These are phyloP conservation scores for Rhinocladiella similis DNA, from an alignment of 2,329 filamentous ascomycete species.

Conservation along the genomic window DNA sequence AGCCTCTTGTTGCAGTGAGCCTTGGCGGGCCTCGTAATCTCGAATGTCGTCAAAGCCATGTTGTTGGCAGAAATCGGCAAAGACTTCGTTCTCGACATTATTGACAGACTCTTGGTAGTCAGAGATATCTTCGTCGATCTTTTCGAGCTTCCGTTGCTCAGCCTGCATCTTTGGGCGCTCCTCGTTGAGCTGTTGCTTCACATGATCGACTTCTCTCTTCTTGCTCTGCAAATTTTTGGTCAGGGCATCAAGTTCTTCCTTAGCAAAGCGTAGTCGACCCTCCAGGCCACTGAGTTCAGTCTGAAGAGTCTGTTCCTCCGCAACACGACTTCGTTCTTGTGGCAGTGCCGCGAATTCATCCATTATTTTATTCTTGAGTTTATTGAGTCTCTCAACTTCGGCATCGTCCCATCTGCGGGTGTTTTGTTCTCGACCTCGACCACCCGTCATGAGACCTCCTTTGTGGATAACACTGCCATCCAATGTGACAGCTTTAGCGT, in stretches of 20 bases:
- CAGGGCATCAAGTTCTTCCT: slow-evolving; percentile 74
- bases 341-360: slow-evolving; percentile 79
- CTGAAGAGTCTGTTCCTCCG: slow-evolving; percentile 77
- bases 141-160: slow-evolving; percentile 68
- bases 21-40: slow-evolving; percentile 90
- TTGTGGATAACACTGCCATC: slow-evolving; percentile 98
- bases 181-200: slow-evolving; percentile 71
- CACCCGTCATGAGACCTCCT: slow-evolving; percentile 93
- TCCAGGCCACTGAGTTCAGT: slow-evolving; percentile 79
- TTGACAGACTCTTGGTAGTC: slow-evolving; percentile 66
- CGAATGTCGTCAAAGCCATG: slow-evolving; percentile 88
- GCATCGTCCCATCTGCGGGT: slow-evolving; percentile 86
- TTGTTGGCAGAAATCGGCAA: slow-evolving; percentile 78
- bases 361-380: slow-evolving; percentile 71
- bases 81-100: slow-evolving; percentile 84
- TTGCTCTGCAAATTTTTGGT: slow-evolving; percentile 84
- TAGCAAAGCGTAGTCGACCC: slow-evolving; percentile 68
- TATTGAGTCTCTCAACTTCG: slow-evolving; percentile 81
- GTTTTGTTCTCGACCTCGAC: slow-evolving; percentile 73
- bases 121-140: slow-evolving; percentile 57
- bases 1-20: slow-evolving; percentile 86
- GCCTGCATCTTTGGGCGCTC: slow-evolving; percentile 76
- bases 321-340: slow-evolving; percentile 70
- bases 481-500: slow-evolving; percentile 90
- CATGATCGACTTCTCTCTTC: slow-evolving; percentile 74